A percentile compares a stretch with the other conserved stretches of the same genome.
Evolutionary conservation across 2,329 filamentous ascomycete species (phyloP).

Genomic region (Talaromyces sp.): DNA sequence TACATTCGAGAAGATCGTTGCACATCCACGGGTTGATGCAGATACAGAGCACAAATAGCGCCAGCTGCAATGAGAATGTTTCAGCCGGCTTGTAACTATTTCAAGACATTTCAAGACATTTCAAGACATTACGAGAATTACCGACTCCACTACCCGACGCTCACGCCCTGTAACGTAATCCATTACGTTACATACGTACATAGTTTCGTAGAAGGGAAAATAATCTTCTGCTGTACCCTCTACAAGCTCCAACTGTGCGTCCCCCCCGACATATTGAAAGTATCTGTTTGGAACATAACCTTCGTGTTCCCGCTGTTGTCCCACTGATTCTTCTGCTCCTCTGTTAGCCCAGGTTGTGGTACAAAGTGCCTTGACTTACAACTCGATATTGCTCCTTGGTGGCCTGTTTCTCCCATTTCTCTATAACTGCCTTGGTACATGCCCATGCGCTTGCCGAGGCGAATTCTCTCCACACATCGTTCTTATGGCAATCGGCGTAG

Average conservation of each 20-base stretch:
- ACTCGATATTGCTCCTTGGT: conserved; percentile 5
- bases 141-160: not conserved
- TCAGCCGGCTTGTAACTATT: not conserved
- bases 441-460: conserved; percentile 7
- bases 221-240: not conserved
- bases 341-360: not conserved
- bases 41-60: not conserved
- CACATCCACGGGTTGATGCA: not conserved
- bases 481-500: conserved; percentile 43
- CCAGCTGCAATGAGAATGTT: conserved; percentile 2
- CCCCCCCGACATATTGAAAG: not conserved
- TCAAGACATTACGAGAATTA: not conserved
- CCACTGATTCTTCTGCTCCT: not conserved
- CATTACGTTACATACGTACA: not conserved
- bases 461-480: conserved; percentile 33
- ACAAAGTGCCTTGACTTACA: not conserved
- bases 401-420: not conserved
- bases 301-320: not conserved
- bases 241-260: not conserved
- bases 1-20: not conserved
- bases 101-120: not conserved
- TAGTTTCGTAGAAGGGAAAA: not conserved
- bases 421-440: not conserved
- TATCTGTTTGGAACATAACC: conserved; percentile 1
- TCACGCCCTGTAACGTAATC: not conserved